phyloP scores from a whole-genome alignment of 2,329 filamentous ascomycete species.

The Ophiostoma triangulosporum region DNA sequence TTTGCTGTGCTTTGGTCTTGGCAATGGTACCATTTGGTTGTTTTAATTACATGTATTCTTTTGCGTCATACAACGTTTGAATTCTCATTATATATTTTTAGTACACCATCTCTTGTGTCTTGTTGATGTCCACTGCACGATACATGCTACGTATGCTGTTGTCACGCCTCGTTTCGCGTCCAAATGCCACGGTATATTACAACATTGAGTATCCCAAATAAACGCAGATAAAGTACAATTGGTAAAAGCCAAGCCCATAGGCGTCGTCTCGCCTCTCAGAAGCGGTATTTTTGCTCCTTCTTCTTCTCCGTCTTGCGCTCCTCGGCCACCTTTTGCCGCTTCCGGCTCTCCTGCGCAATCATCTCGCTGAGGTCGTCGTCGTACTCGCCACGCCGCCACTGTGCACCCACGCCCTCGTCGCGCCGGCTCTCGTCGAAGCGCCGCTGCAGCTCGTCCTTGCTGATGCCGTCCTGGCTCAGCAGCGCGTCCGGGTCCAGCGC shows the following conservation, averaged over 20 bases:
- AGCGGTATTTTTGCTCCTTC: slow-evolving; percentile 40
- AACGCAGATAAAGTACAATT: neutral
- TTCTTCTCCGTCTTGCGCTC: slow-evolving; percentile 51
- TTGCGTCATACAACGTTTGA: neutral
- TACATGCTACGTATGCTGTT: neutral
- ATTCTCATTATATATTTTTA: neutral
- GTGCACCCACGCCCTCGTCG: slow-evolving; percentile 52
- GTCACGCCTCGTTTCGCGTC: neutral
- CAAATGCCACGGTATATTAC: neutral
- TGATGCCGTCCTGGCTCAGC: slow-evolving; percentile 59
- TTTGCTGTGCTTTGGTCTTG: neutral
- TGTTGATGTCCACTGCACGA: no score
- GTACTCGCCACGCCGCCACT: slow-evolving; percentile 38
- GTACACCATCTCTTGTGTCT: neutral
- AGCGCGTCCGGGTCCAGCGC: slow-evolving; percentile 78
- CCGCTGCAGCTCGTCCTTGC: slow-evolving; percentile 68
- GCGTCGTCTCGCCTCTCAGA: slow-evolving; percentile 19
- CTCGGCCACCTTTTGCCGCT: slow-evolving; percentile 78
- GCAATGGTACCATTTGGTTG: neutral
- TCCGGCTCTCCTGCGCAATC: slow-evolving; percentile 86
- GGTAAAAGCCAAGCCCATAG: neutral
- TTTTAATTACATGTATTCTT: neutral
- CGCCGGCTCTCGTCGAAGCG: slow-evolving; percentile 63
- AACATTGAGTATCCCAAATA: slow-evolving; percentile 4
- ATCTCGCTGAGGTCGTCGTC: slow-evolving; percentile 90